Evolutionary conservation across 768 basidiomycete genomes (phyloP).

Genomic region (Russula compacta): DNA sequence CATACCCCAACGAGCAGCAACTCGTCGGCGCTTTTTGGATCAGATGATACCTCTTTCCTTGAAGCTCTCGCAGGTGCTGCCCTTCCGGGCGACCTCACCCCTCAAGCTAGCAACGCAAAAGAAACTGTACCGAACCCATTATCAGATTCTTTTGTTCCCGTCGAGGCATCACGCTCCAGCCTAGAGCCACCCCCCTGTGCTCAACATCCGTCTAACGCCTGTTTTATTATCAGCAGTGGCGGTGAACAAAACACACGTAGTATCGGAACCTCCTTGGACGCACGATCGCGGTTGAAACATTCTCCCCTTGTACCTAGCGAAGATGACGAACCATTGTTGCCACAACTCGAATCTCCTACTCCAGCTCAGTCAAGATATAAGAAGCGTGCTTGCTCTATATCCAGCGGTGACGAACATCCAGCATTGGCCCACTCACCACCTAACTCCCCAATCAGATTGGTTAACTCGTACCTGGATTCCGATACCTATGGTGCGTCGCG

Average conservation of each 20-base stretch:
- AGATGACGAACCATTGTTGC: not conserved
- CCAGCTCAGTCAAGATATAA: slow-evolving; percentile 9
- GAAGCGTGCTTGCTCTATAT: slow-evolving; percentile 12
- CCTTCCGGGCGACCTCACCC: slow-evolving; percentile 40
- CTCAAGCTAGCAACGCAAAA: not conserved
- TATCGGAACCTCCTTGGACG: not conserved
- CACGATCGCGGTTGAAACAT: not conserved
- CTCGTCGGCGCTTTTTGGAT: slow-evolving; percentile 48
- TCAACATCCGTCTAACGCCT: slow-evolving; percentile 37
- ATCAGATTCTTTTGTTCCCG: slow-evolving; percentile 5
- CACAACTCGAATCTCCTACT: not conserved
- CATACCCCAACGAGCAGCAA: slow-evolving; percentile 17
- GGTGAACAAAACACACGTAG: slow-evolving; percentile 21
- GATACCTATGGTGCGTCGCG: slow-evolving; percentile 63
- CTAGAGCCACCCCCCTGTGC: slow-evolving; percentile 32
- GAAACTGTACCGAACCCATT: not conserved
- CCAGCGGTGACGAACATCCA: slow-evolving; percentile 6
- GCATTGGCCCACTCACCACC: not conserved
- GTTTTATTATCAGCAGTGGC: slow-evolving; percentile 28
- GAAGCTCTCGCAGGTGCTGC: slow-evolving; percentile 37
- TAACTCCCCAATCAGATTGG: not conserved
- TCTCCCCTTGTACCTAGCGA: not conserved
- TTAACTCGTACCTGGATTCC: slow-evolving; percentile 15
- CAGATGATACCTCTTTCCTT: slow-evolving; percentile 46
- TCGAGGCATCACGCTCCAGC: slow-evolving; percentile 18